These are phyloP conservation scores for Phytophthora constricta DNA, from an alignment of 352 stramenopile genomes.

Conservation along the genomic window DNA sequence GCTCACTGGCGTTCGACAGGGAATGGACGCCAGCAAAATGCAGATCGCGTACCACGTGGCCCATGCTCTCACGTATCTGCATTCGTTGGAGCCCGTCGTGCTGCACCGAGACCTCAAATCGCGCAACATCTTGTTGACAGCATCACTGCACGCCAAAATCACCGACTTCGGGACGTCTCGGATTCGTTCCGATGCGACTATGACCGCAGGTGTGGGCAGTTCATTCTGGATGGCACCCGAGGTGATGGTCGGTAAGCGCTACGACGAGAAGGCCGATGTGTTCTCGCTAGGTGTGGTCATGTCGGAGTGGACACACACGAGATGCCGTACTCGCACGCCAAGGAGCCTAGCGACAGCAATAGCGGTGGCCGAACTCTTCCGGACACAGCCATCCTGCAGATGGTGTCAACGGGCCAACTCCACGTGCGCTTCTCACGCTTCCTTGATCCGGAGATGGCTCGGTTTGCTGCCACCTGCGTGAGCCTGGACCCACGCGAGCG, in stretches of 20 bases:
- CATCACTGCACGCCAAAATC: conserved; percentile 47
- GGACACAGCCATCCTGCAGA: conserved; percentile 38
- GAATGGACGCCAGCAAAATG: conserved; percentile 39
- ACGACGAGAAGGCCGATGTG: conserved; percentile 47
- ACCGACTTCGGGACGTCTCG: conserved; percentile 60
- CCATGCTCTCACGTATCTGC: conserved; percentile 43
- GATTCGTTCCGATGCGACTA: conserved; percentile 30
- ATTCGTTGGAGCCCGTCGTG: conserved; percentile 35
- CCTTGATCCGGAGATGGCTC: conserved; percentile 16
- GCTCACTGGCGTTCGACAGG: conserved; percentile 18
- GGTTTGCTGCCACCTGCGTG: conserved; percentile 25
- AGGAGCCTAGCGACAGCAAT: conserved; percentile 11
- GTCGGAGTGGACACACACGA: conserved; percentile 43
- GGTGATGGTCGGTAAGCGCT: conserved; percentile 45
- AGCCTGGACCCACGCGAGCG: conserved; percentile 22
- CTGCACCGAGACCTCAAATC: conserved; percentile 73
- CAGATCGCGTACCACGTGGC: conserved; percentile 45
- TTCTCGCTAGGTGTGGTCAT: conserved; percentile 44
- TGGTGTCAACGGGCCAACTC: conserved; percentile 35
- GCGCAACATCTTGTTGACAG: conserved; percentile 64
- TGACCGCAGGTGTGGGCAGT: conserved; percentile 33
- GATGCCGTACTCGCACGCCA: conserved; percentile 36
- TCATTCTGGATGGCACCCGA: conserved; percentile 45
- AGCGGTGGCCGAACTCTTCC: conserved; percentile 12
- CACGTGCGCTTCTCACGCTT: conserved; percentile 24